Base-by-base conservation (phyloP, 768 basidiomycete genomes). In the Megacollybia marginata region DNA sequence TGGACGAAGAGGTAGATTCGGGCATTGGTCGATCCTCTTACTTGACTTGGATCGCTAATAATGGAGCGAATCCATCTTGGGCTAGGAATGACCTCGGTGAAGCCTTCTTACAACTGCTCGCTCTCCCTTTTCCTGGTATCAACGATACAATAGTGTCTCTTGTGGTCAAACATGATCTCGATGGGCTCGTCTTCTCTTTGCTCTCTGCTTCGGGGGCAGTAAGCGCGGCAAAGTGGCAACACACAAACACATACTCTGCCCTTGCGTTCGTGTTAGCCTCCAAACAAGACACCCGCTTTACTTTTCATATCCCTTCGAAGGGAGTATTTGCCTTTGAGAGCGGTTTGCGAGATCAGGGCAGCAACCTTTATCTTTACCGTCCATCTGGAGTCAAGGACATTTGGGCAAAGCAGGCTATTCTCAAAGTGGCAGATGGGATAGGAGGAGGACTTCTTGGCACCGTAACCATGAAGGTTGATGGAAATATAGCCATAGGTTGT, bases 201-300 rank as follows among this genome's bases (percentile, higher is more conserved):
- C 62, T 66, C 42, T 58, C 66, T 1, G 62, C 65, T 55, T 61
- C 49, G 32, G 62, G 13, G 43, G 56, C 52, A 16, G 43, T 54
- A 16, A 53, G 52, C 4, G 47, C 56, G 50, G 68, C 75, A 7
- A 52, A 51, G 31, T 95, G 89, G 92, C 71, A 59, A 46, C 95
- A 99, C 63, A 67, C 68, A 4, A 74, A 81, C n/a, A 97, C 95
- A 0, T 93, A 81, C 64, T 83, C 88, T 16, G 95, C 93, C 0
- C 76, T 99, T 20, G 79, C 92, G 1, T 99, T 97, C 61, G 95
- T 99, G 36, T 73, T 99, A 46, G 92, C 92, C 9, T 92, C 90
- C 11, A 97, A 97, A 62, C 83, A 80, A 28, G 92, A 97, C 63
- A 82, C 88, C 1, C 81, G 91, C 16, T 92, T 94, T 67, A 88